Base-by-base conservation (phyloP, 2,329 filamentous ascomycete species). In the Dactylella cylindrospora region DNA sequence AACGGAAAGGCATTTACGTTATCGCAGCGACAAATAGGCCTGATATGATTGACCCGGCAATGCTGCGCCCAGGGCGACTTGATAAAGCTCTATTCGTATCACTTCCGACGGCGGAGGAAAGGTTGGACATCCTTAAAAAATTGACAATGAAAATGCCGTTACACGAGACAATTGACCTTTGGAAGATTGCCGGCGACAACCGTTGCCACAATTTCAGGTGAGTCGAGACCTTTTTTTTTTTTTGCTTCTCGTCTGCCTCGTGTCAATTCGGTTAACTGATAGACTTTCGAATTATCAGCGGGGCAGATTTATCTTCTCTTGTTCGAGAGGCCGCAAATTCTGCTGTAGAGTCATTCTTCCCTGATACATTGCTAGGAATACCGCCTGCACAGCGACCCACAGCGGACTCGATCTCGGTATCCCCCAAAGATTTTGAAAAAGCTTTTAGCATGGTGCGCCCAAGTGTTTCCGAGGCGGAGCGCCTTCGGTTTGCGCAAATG, bases 1-100 rank as follows among this genome's bases (percentile, higher is more conserved):
- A 82, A 67, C 82, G 93, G 29, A 80, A 84, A 39, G 91, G 91
- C 12, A 90, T 98, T 65, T 97, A 93, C 72, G 85, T 98, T 12
- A 89, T 98, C 57, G 93, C 88, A 19, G 93, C 93, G 0, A 97
- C 93, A 1, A 98, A 98, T 72, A 78, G 93, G 0, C 91, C 91
- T 0, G 91, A 97, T 70, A 95, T 95, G 76, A 97, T 98, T 67
- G 93, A 98, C 71, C 84, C 88, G 1, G 93, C 93, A 1, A 95
- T 98, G 83, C 80, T 97, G 8, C 85, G 93, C 1, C 91, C 93
- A 0, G 93, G 93, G 0, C 84, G 93, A 20, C 79, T 98, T 1
- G 91, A 90, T 66, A 91, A 85, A 0, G 81, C 85, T n/a, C 79
- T 97, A 20, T 96, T 91, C 68, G 86, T 98, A 31, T 90, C 93